Base-by-base conservation (phyloP, 768 basidiomycete species). In the Mycena latifolia region DNA sequence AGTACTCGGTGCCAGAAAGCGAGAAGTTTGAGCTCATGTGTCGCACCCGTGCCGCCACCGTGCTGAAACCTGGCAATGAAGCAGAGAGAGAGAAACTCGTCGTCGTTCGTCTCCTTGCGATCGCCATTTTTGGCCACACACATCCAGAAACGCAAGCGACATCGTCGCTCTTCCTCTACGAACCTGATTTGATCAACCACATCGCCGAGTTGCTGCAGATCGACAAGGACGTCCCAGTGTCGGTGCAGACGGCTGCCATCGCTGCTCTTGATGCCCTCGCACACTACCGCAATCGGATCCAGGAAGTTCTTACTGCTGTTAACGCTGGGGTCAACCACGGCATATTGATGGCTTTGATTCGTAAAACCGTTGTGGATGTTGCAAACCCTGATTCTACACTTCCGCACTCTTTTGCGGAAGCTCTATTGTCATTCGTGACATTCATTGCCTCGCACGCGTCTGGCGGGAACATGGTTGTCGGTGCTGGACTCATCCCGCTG, bases 271-370 rank as follows among this genome's bases (percentile, higher is more conserved):
- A 99, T 76, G 94, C 94, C 17, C 86, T 97, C 62, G 92, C 91
- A 15, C 85, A 95, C 66, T 96, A 97, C 76, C 88, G 94, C 65
- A 84, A 81, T 65, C 94, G 92, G 75, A 85, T 93, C 37, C 88
- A 90, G 71, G 98, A 99, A 74, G 94, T 97, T 41, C 78, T 98
- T 50, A 90, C 91, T 6, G 91, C 96, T 1, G 87, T 99, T 39
- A 98, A 98, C 75, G 96, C 95, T 27, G 95, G 95, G 47, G 95
- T 98, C 59, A 98, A 95, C 72, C 98, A 99, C 74, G 98, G 98
- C 15, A 91, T 95, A 43, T 77, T 99, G 27, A 94, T 99, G 91
- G 91, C 92, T 29, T 82, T 96, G 37, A 84, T 98, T 59, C 88
- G 96, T 66, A 91, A 89, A 78, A 92, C 93, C 25, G 90, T 94